A percentile compares a stretch with the other conserved stretches of the same genome.
phyloP scores from a whole-genome alignment of 768 basidiomycete genomes.

The Leccinum arenicola region DNA sequence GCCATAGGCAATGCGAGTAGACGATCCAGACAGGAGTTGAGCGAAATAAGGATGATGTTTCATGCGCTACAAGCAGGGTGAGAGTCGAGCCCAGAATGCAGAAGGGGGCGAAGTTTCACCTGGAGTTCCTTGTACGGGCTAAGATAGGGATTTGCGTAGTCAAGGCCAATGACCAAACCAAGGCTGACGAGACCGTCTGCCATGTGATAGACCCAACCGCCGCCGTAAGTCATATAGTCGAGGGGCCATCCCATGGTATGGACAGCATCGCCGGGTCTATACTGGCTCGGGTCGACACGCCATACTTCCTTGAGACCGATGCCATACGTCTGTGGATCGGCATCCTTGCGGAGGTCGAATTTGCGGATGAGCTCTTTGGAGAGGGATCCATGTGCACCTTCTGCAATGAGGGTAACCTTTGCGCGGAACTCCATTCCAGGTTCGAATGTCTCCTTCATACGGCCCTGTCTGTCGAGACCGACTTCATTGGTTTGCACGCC shows the following conservation, averaged over 20 bases:
- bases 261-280: slow-evolving; percentile 73
- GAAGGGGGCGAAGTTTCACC: slow-evolving; percentile 40
- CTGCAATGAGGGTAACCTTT: slow-evolving; percentile 87
- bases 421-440: slow-evolving; percentile 96
- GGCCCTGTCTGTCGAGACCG: slow-evolving; percentile 74
- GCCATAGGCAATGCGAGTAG: slow-evolving; percentile 84
- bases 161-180: slow-evolving; percentile 90
- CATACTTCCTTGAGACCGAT: slow-evolving; percentile 98
- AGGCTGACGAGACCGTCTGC: slow-evolving; percentile 84
- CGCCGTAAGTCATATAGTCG: slow-evolving; percentile 73
- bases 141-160: slow-evolving; percentile 92
- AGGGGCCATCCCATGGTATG: slow-evolving; percentile 97
- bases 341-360: slow-evolving; percentile 65
- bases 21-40: slow-evolving; percentile 68
- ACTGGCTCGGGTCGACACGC: slow-evolving; percentile 66
- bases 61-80: slow-evolving; percentile 54
- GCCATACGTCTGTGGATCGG: slow-evolving; percentile 91
- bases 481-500: slow-evolving; percentile 95
- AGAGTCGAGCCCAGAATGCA: background rate
- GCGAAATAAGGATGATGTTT: slow-evolving; percentile 96
- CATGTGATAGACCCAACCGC: slow-evolving; percentile 96
- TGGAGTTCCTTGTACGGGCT: slow-evolving; percentile 93
- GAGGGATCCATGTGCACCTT: slow-evolving; percentile 92
- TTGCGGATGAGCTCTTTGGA: slow-evolving; percentile 74
- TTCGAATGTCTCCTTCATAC: slow-evolving; percentile 85